Evolutionary conservation across 805 yeast species (phyloP), one percentile per base, ranked within the genome.

Genomic region (Wickerhamiella qilinensis): DNA sequence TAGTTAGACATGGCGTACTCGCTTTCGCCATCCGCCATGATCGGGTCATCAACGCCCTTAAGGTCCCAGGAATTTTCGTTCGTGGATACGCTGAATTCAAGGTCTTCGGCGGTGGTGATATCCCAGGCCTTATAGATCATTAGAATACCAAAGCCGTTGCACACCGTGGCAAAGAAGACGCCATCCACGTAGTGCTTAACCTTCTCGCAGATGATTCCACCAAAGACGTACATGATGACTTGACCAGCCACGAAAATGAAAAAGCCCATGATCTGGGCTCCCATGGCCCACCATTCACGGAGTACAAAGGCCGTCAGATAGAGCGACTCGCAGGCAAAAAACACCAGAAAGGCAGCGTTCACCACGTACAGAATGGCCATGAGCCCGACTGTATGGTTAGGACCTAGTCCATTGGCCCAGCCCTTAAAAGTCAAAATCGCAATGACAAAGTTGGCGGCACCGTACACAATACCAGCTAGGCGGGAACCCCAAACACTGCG

Each of bases 91-190:
- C 84, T 73, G 58, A 88, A 91, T 60, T 88, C 98, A 49, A 88
- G 73, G 56, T 91, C 97, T 52, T 88, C 97, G 41, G 77, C 75
- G 11, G 97, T 91, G 38, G 88, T 77, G 70, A 86, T 84, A 53
- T 86, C 96, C 95, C 97, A 88, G 49, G 75, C 83, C 60, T 91
- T 86, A 65, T 85, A 88, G 37, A 88, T 67, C 97, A 91, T 88
- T 94, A 91, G 85, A 39, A 80, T 62, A 3, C 93, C 69, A 51
- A 84, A 79, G 36, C 84, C 54, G 54, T 83, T 83, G 53, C 94
- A 72, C 27, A 84, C 51, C 20, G 91, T 71, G 24, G 84, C 91
- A 52, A 86, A 83, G 52, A 88, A 78, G 22, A 84, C 58, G 1
- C 97, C 97, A 53, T 88, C 98, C 18, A 84, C 67, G 55, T 88